Conservation (phyloP, 2,329 filamentous ascomycete genomes). For the Phialocephala subalpina region DNA sequence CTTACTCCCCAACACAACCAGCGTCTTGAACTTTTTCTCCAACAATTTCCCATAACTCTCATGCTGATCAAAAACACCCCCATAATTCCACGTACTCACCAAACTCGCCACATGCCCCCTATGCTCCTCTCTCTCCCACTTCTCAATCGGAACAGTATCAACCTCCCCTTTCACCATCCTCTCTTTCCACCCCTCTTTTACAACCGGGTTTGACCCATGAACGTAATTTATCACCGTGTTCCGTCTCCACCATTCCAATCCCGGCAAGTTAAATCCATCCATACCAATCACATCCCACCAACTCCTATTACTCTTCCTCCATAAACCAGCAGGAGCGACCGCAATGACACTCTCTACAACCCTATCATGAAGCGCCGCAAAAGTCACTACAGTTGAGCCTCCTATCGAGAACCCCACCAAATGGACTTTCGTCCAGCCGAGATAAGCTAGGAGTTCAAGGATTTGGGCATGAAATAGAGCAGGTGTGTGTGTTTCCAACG, state of each 20-base stretch:
- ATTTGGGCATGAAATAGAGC: conserved; percentile 53
- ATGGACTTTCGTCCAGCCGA: conserved; percentile 53
- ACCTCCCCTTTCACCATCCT: conserved; percentile 51
- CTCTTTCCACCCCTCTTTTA: conserved; percentile 52
- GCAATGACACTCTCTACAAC: conserved; percentile 48
- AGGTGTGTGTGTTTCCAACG: conserved; percentile 50
- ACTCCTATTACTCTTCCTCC: conserved; percentile 37
- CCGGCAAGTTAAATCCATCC: conserved; percentile 28
- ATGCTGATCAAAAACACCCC: conserved; percentile 50
- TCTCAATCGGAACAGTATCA: conserved; percentile 49
- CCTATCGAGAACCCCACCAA: conserved; percentile 61
- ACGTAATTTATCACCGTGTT: conserved; percentile 42
- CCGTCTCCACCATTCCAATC: conserved; percentile 16
- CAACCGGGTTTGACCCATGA: background rate
- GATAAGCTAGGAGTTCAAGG: conserved; percentile 47
- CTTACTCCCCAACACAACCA: conserved; percentile 47
- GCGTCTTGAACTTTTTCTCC: conserved; percentile 35
- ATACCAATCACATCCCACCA: conserved; percentile 19
- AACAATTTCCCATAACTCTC: conserved; percentile 43
- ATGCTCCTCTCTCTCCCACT: conserved; percentile 57
- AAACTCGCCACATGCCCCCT: conserved; percentile 54
- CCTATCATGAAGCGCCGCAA: conserved; percentile 43
- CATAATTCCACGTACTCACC: conserved; percentile 55
- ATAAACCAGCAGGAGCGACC: conserved; percentile 57
- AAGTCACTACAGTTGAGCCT: conserved; percentile 49